Conservation (phyloP, 2,329 filamentous ascomycete genomes). For the Neobulgaria alba region DNA sequence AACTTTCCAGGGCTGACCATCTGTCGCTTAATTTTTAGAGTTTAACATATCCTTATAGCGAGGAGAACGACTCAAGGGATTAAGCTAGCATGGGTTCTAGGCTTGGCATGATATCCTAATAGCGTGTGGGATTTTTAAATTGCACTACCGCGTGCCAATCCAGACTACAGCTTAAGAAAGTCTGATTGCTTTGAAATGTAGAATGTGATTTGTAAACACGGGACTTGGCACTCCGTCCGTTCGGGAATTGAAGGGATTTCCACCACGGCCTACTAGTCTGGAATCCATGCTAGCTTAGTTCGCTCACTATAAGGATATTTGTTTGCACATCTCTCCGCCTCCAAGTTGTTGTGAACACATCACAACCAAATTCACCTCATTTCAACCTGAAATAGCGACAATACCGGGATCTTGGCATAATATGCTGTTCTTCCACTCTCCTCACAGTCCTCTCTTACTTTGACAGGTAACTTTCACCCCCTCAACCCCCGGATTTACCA, state of each 20-base stretch:
- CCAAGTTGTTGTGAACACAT: not conserved
- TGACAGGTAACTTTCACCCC: slow-evolving; percentile 1
- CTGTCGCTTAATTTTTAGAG: not conserved
- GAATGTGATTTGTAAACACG: not conserved
- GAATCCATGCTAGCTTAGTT: not conserved
- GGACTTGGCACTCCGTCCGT: not conserved
- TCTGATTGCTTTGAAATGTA: not conserved
- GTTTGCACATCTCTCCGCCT: not conserved
- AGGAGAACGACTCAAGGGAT: not conserved
- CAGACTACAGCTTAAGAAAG: not conserved
- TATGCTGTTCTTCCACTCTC: not conserved
- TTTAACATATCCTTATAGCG: not conserved
- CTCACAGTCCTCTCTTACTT: slow-evolving; percentile 3
- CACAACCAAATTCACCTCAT: not conserved
- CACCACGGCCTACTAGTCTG: not conserved
- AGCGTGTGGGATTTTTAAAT: not conserved
- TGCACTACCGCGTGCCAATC: not conserved
- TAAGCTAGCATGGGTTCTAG: not conserved
- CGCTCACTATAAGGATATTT: not conserved
- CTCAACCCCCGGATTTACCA: slow-evolving; percentile 1
- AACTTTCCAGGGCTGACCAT: not conserved
- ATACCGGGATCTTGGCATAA: slow-evolving; percentile 1
- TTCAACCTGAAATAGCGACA: not conserved
- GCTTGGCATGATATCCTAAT: not conserved
- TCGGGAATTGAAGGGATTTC: not conserved